These are phyloP conservation scores for Candolleomyces efflorescens DNA, from an alignment of 768 basidiomycete species.

Conservation along the genomic window DNA sequence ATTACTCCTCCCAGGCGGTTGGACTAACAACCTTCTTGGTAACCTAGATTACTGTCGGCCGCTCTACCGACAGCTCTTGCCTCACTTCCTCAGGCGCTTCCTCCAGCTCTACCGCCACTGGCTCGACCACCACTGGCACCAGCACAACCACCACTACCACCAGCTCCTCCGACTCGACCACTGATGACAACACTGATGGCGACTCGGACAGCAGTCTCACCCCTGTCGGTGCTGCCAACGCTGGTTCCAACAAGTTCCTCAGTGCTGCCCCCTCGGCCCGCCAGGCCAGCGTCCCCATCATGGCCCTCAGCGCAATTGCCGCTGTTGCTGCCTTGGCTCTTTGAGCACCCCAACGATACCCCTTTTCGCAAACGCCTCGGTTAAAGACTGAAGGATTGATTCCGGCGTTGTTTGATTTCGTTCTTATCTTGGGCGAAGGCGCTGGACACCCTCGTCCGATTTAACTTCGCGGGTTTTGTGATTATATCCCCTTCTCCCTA, in stretches of 20 bases:
- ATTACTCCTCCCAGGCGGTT: conserved; percentile 3
- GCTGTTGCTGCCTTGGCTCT: conserved; percentile 34
- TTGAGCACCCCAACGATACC: conserved; percentile 15
- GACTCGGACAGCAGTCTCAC: conserved; percentile 2
- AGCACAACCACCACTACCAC: conserved; percentile 14
- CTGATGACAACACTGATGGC: neutral
- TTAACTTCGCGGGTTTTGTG: neutral
- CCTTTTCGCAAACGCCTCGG: neutral
- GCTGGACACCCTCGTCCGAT: neutral
- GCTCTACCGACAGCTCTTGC: conserved; percentile 36
- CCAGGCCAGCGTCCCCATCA: conserved; percentile 37
- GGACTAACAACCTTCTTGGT: neutral
- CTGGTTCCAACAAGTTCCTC: conserved; percentile 33
- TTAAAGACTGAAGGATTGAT: neutral
- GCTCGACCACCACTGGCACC: conserved; percentile 14
- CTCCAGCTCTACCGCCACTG: conserved; percentile 14
- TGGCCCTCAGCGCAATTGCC: conserved; percentile 37
- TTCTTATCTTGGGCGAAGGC: neutral
- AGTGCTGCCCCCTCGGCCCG: conserved; percentile 27
- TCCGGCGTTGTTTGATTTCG: neutral
- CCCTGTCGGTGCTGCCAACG: conserved; percentile 44
- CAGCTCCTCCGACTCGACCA: neutral
- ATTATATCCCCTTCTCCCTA: neutral
- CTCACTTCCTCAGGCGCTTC: conserved; percentile 17
- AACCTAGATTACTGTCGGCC: conserved; percentile 34